Evolutionary conservation across 129 eudicot genomes (phyloP).

Genomic region (Heracleum sosnowskyi): DNA sequence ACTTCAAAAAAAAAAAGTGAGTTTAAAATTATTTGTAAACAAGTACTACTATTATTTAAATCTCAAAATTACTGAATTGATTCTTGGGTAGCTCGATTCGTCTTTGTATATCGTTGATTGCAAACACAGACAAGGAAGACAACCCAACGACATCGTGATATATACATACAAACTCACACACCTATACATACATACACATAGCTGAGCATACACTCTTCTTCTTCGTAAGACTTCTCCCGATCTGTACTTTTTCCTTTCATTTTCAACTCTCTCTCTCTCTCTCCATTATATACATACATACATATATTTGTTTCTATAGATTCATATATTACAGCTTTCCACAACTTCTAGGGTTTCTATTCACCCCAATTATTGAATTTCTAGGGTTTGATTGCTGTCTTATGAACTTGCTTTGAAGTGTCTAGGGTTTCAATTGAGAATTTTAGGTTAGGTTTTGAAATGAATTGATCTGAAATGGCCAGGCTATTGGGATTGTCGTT

Average conservation of each 20-base stretch:
- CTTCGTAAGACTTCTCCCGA: not conserved
- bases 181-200: not conserved
- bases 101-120: not conserved
- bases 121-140: constrained; percentile 7
- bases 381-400: not conserved
- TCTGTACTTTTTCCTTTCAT: not conserved
- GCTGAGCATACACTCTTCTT: constrained; percentile 1
- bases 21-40: too few relatives aligned
- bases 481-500: constrained; percentile 70
- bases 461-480: constrained; percentile 48
- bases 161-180: not conserved
- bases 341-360: not conserved
- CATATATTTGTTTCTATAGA: not conserved
- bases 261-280: not conserved
- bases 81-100: not conserved
- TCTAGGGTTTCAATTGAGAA: not conserved
- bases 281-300: not conserved
- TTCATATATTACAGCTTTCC: not conserved
- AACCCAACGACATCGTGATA: not conserved
- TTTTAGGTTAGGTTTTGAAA: constrained; percentile 4
- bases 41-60: too few relatives aligned
- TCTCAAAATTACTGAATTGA: not conserved
- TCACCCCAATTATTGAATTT: not conserved
- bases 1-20: too few relatives aligned
- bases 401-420: not conserved